Base-by-base conservation (phyloP, 2,329 filamentous ascomycete species). In the Pestalotiopsis sp. region DNA sequence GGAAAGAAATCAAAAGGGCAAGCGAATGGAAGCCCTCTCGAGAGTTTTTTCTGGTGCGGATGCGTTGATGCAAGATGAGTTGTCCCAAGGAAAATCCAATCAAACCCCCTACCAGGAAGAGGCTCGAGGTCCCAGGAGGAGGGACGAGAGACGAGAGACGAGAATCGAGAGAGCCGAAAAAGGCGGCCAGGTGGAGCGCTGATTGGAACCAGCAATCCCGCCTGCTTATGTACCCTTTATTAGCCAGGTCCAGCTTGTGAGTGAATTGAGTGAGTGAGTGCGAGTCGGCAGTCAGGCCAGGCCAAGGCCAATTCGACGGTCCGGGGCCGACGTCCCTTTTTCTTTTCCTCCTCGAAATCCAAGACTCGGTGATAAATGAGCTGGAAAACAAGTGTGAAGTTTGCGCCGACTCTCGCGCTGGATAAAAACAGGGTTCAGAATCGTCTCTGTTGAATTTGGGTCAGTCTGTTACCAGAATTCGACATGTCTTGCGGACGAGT, bases 1-100 rank as follows among this genome's bases (percentile, higher is more conserved):
- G 27, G 23, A 23, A n/a, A 23, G 27, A 36, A 36, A 36, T 36
- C 31, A 9, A 36, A 36, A 36, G 45, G 45, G 45, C 45, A 59
- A 59, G 57, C 25, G 25, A 62, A 62, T 76, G 72, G 70, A 74
- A 73, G 75, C 75, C 74, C 45, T n/a, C 6, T 52, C 45, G 45
- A 52, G 31, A 52, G 45, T 9, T n/a, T n/a, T n/a, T 52, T 52
- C 20, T 52, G 45, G 77, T 77, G 76, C 78, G 78, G 78, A 75
- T 74, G 73, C 74, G 71, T 72, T 72, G 71, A 77, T 80, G 79
- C 79, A 79, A 75, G 78, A 76, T 80, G 78, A 80, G 79, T 80
- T 80, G 79, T 80, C 78, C 78, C 78, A 67, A 57, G 13, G 41
- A 9, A n/a, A 52, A 52, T 52, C 17, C 20, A 52, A 52, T 52